A percentile compares a stretch with the other conserved stretches of the same genome.
These are phyloP conservation scores for Thymus quinquecostatus DNA, from an alignment of 257 asterid species.

Conservation along the genomic window DNA sequence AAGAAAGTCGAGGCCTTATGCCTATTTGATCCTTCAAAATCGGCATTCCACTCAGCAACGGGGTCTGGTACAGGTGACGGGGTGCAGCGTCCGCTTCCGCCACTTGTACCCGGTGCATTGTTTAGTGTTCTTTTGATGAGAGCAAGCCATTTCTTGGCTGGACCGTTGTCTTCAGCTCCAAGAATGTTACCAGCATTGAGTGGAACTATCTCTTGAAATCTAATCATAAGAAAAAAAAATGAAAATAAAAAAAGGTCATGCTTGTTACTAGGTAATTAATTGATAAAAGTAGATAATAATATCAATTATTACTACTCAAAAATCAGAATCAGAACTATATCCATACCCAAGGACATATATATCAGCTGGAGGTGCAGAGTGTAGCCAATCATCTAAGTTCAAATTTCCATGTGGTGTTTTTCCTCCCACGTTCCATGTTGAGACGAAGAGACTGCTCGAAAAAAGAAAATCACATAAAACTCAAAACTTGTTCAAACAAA, in stretches of 20 bases:
- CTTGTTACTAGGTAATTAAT: neutral
- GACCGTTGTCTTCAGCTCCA: constrained; percentile 98
- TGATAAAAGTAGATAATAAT: neutral
- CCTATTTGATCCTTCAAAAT: constrained; percentile 82
- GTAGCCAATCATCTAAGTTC: constrained; percentile 95
- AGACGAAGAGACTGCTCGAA: constrained; percentile 70
- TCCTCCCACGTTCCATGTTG: constrained; percentile 99
- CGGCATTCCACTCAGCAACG: constrained; percentile 88
- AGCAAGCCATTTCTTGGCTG: constrained; percentile 89
- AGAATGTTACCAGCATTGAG: constrained; percentile 93
- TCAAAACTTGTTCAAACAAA: neutral
- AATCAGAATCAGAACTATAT: constrained; percentile 31
- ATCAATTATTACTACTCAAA: neutral
- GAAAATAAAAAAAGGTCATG: neutral
- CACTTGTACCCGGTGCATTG: constrained; percentile 62
- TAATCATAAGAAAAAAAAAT: constrained; percentile 13
- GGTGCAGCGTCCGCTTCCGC: constrained; percentile 68
- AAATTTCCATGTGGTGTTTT: constrained; percentile 76
- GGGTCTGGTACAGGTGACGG: constrained; percentile 95
- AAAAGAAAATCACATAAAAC: neutral
- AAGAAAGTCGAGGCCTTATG: constrained; percentile 72
- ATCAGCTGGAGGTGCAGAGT: constrained; percentile 97
- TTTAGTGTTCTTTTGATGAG: constrained; percentile 77
- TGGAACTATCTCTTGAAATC: constrained; percentile 99
- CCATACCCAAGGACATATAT: constrained; percentile 89